These are phyloP conservation scores for Plasmodium sp. DNA, from an alignment of 169 alveolate species.

Conservation along the genomic window DNA sequence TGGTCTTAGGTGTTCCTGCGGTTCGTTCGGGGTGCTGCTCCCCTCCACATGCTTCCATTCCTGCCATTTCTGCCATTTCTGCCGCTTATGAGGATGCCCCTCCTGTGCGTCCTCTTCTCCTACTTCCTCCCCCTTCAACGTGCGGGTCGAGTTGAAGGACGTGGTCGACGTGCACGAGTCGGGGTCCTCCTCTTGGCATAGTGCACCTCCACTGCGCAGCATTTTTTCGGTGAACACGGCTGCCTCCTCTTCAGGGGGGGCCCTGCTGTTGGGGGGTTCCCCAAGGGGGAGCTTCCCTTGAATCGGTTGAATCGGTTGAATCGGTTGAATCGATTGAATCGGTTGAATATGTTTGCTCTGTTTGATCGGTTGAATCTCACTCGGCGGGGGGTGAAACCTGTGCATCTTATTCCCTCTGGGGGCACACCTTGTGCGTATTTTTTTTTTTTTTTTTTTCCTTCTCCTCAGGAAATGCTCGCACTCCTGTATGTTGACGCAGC, in stretches of 20 bases:
- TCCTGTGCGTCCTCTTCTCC: background rate
- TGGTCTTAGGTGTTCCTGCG: background rate
- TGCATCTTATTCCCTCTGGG: background rate
- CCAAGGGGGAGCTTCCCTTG: background rate
- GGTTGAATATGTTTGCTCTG: background rate
- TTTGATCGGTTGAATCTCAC: background rate
- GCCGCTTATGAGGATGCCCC: background rate
- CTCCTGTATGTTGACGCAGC: constrained; percentile 12
- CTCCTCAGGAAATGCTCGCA: constrained; percentile 18
- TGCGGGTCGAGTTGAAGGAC: background rate
- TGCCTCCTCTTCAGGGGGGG: background rate
- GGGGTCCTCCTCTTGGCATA: background rate
- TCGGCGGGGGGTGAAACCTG: background rate
- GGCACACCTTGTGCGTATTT: background rate
- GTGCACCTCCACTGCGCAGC: background rate
- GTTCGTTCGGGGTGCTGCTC: background rate
- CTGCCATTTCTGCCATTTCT: background rate
- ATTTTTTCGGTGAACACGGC: background rate
- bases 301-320: too few species aligned
- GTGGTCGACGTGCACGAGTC: background rate
- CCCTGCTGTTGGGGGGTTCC: background rate
- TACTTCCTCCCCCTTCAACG: background rate
- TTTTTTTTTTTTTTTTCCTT: constrained; percentile 3
- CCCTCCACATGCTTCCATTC: background rate
- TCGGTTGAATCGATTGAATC: too few species aligned